Evolutionary conservation across 225 moss, liverwort and hornwort genomes (phyloP).

Genomic region (Climacium dendroides): DNA sequence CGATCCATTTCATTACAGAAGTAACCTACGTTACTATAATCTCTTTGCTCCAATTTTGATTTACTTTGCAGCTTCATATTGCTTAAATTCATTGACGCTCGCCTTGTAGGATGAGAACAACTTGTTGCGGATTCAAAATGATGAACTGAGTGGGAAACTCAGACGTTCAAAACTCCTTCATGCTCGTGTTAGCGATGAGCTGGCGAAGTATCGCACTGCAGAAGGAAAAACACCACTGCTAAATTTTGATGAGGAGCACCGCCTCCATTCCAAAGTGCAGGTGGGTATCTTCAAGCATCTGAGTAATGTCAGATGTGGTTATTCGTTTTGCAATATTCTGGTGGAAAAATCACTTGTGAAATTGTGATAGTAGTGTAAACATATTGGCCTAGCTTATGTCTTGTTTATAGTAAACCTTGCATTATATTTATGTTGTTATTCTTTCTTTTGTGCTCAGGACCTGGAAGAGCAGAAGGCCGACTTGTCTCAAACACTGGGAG

Average conservation of each 20-base stretch:
- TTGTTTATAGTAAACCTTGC: neutral
- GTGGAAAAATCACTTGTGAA: neutral
- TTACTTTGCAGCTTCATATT: neutral
- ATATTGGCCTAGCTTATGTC: neutral
- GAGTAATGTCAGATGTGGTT: neutral
- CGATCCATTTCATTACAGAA: neutral
- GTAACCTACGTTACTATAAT: neutral
- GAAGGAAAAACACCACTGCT: conserved; percentile 62
- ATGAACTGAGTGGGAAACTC: conserved; percentile 72
- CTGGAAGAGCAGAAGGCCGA: conserved; percentile 48
- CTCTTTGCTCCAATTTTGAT: neutral
- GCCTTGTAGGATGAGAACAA: conserved; percentile 74
- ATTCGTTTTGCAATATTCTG: neutral
- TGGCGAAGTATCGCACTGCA: conserved; percentile 59
- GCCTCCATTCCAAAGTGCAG: conserved; percentile 55
- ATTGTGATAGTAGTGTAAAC: neutral
- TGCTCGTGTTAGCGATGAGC: conserved; percentile 73
- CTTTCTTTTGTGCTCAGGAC: conserved; percentile 30
- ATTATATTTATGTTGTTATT: neutral
- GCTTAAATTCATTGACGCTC: neutral
- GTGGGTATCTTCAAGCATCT: conserved; percentile 32
- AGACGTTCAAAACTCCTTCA: conserved; percentile 70
- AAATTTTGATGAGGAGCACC: conserved; percentile 79
- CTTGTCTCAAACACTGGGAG: conserved; percentile 45
- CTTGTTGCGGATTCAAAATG: conserved; percentile 55